Evolutionary conservation across 805 yeast genomes (phyloP).

Genomic region (Myxozyma geophila): DNA sequence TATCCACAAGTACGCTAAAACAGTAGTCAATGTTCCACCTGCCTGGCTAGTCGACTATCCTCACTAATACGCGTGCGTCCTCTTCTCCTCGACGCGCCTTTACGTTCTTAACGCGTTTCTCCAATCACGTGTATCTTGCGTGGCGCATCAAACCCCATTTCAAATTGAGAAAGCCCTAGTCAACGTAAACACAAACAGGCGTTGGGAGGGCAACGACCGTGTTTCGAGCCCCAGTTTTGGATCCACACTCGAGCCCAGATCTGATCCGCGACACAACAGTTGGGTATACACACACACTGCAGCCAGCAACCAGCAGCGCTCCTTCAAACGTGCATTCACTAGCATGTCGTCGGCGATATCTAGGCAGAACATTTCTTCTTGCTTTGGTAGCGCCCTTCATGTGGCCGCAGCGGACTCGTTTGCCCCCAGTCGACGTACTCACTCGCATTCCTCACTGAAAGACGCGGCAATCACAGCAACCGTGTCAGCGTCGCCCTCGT

Average conservation of each 20-base stretch:
- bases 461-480: conserved; percentile 11
- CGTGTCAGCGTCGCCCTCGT: conserved; percentile 5
- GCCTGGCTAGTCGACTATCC: no score
- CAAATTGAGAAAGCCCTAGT: conserved; percentile 4
- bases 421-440: conserved; percentile 1
- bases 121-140: neutral
- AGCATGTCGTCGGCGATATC: conserved; percentile 10
- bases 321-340: neutral
- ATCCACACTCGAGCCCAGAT: neutral
- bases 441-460: conserved; percentile 13
- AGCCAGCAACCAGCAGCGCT: neutral
- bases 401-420: conserved; percentile 4
- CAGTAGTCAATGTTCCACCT: no score
- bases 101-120: neutral
- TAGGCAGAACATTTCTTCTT: conserved; percentile 2
- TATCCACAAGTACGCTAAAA: no score
- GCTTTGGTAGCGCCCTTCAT: conserved; percentile 7
- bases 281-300: neutral
- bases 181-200: conserved; percentile 16
- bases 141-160: neutral
- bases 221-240: conserved; percentile 3
- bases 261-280: conserved; percentile 5
- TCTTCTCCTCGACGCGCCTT: no score
- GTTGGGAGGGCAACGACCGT: conserved; percentile 18
- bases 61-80: no score